Evolutionary conservation across 139 green algal species (phyloP).

Genomic region (Closterium sp.): DNA sequence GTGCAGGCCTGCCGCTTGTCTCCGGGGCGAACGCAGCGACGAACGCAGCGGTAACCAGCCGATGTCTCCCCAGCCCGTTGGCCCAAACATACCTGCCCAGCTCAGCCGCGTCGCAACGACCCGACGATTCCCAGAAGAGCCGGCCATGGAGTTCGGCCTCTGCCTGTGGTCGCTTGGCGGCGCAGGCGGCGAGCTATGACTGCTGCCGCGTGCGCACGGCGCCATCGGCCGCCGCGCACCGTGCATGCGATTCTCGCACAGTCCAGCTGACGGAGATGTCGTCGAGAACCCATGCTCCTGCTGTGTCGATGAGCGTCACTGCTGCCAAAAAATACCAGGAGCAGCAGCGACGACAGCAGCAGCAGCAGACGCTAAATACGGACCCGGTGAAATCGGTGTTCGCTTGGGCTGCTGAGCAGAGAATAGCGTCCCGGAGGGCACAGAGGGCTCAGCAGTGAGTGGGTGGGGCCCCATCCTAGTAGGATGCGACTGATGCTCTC

Average conservation of each 20-base stretch:
- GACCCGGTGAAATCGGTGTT: background rate
- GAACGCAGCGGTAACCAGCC: background rate
- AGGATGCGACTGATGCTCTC: background rate
- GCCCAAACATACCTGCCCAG: background rate
- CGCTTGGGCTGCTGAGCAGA: background rate
- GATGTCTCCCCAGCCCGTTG: background rate
- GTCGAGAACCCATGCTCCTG: too few species aligned
- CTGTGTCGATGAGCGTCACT: too few species aligned
- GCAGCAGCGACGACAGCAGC: too few species aligned
- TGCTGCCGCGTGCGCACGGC: too few species aligned
- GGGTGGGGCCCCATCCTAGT: background rate
- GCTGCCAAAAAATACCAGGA: too few species aligned
- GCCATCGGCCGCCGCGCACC: too few species aligned
- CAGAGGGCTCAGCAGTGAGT: background rate
- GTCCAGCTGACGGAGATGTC: too few species aligned
- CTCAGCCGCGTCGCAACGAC: background rate
- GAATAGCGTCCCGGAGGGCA: background rate
- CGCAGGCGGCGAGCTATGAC: background rate
- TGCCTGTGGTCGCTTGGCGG: background rate
- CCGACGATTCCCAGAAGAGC: too few species aligned
- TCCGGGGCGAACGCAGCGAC: background rate
- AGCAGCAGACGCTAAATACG: background rate
- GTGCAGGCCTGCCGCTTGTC: background rate
- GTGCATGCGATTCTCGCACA: too few species aligned
- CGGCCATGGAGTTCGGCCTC: background rate